phyloP scores from a whole-genome alignment of 306 rosid species.

The Albizia julibrissin region DNA sequence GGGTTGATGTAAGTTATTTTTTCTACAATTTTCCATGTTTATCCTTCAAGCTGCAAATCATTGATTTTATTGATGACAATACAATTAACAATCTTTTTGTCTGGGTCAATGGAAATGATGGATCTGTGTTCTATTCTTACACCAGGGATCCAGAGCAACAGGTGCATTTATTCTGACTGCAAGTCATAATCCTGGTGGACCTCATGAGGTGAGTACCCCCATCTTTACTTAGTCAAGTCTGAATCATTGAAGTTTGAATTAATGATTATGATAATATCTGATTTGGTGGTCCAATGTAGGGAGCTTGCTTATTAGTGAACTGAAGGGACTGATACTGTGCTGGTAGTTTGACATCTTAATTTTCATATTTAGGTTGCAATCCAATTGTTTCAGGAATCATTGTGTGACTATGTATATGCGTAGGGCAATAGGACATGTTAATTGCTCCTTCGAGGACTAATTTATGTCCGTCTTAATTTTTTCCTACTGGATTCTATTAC shows the following conservation, averaged over 20 bases:
- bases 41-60: conserved; percentile 2
- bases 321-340: background rate
- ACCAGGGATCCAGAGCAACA: conserved; percentile 87
- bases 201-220: conserved; percentile 64
- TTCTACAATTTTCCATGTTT: conserved; percentile 10
- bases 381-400: background rate
- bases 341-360: conserved; percentile 10
- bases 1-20: conserved; percentile 69
- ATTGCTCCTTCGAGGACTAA: background rate
- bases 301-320: background rate
- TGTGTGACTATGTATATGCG: background rate
- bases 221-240: conserved; percentile 20
- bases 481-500: background rate
- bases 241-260: conserved; percentile 9
- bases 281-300: conserved; percentile 13
- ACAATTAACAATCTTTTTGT: background rate
- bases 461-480: background rate
- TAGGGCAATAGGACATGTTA: background rate
- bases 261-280: conserved; percentile 12
- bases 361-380: conserved; percentile 1
- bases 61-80: conserved; percentile 11
- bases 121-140: conserved; percentile 27
- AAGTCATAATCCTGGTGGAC: conserved; percentile 99
- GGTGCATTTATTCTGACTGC: conserved; percentile 98
- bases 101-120: conserved; percentile 14